Evolutionary conservation across 2,329 filamentous ascomycete species (phyloP).

Genomic region (Rhynchosporium agropyri): DNA sequence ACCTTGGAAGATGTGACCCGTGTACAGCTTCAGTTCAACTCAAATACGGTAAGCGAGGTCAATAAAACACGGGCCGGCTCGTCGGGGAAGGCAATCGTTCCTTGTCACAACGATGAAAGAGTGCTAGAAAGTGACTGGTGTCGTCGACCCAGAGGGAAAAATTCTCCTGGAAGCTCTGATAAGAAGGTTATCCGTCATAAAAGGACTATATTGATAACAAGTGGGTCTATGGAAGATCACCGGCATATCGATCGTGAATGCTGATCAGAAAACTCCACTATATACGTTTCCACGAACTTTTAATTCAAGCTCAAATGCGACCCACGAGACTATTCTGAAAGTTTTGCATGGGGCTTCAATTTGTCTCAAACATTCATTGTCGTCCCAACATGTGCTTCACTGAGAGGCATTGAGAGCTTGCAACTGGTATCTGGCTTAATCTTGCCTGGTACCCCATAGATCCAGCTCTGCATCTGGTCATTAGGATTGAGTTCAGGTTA

Average conservation of each 20-base stretch:
- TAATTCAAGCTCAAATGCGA: not conserved
- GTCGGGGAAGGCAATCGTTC: too few species aligned
- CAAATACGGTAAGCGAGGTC: too few species aligned
- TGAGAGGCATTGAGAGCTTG: not conserved
- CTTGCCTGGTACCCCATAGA: too few species aligned
- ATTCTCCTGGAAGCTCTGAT: not conserved
- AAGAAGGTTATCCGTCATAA: not conserved
- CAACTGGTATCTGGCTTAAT: not conserved
- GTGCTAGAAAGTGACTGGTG: too few species aligned
- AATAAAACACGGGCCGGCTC: too few species aligned
- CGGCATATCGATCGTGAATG: not conserved
- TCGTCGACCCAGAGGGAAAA: not conserved
- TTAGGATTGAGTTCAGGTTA: too few species aligned
- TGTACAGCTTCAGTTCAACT: too few species aligned
- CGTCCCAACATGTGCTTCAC: not conserved
- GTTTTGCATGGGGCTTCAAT: not conserved
- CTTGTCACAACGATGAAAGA: too few species aligned
- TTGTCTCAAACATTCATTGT: not conserved
- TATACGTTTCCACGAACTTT: not conserved
- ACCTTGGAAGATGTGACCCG: not conserved
- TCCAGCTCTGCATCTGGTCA: too few species aligned
- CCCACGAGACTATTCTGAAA: not conserved
- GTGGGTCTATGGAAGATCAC: not conserved
- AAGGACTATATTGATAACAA: not conserved
- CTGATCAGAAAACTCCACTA: not conserved